Evolutionary conservation across 495 filamentous ascomycete genomes (phyloP).

Genomic region (Haplographium delicatum): DNA sequence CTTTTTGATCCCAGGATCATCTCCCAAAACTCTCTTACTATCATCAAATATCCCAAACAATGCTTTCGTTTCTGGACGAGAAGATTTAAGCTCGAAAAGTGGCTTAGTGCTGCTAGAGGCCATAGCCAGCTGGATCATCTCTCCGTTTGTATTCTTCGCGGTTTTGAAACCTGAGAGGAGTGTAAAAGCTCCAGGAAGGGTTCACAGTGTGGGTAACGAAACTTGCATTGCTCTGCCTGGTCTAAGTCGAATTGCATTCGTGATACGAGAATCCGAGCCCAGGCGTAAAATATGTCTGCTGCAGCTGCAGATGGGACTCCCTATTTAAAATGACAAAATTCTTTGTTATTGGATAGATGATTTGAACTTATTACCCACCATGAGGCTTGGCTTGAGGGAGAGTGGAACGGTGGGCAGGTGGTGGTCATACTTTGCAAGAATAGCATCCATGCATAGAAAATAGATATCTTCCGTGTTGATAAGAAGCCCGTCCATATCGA

Average conservation of each 20-base stretch:
- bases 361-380: no score
- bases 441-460: constrained; percentile 28
- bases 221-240: constrained; percentile 21
- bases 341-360: no score
- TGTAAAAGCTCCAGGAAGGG: constrained; percentile 33
- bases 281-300: constrained; percentile 24
- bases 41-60: constrained; percentile 12
- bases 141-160: constrained; percentile 8
- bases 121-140: constrained; percentile 9
- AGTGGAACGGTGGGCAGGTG: constrained; percentile 1
- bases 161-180: constrained; percentile 29
- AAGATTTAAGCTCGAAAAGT: constrained; percentile 3
- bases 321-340: no score
- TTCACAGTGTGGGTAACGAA: constrained; percentile 28
- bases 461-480: constrained; percentile 41
- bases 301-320: not conserved
- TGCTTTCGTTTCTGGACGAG: not conserved
- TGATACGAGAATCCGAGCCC: constrained; percentile 31
- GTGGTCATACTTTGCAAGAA: constrained; percentile 31
- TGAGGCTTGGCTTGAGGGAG: constrained; percentile 1
- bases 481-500: constrained; percentile 40
- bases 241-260: constrained; percentile 29
- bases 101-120: not conserved
- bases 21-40: constrained; percentile 28
- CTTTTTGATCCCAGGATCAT: constrained; percentile 29